These are phyloP conservation scores for Beauveria sp. DNA, from an alignment of 2,329 filamentous ascomycete species.

Conservation along the genomic window DNA sequence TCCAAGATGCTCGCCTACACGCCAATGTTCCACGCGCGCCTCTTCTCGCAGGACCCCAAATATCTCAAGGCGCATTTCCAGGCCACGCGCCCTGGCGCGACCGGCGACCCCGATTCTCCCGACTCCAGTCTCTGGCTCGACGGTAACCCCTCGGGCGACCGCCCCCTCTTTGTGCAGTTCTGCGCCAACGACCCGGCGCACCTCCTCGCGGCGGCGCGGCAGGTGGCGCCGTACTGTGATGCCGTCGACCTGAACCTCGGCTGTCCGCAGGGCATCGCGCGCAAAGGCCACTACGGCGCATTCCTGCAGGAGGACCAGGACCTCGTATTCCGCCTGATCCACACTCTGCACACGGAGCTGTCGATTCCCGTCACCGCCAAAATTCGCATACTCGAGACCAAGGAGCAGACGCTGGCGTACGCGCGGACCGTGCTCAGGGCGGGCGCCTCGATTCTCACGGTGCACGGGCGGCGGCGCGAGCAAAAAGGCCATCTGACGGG, in stretches of 20 bases:
- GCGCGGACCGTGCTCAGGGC: conserved; percentile 79
- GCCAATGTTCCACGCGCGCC: conserved; percentile 90
- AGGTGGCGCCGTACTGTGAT: conserved; percentile 82
- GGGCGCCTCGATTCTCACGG: conserved; percentile 86
- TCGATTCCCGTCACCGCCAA: conserved; percentile 87
- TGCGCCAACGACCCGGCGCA: conserved; percentile 83
- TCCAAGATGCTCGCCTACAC: conserved; percentile 75
- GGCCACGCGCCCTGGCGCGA: conserved; percentile 37
- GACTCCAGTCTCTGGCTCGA: conserved; percentile 56
- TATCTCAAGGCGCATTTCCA: conserved; percentile 81
- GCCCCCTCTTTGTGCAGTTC: conserved; percentile 93
- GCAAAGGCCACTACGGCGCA: conserved; percentile 83
- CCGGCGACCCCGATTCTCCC: conserved; percentile 5
- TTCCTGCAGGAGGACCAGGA: conserved; percentile 92
- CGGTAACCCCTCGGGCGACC: conserved; percentile 75
- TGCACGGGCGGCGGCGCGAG: conserved; percentile 81
- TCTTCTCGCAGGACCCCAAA: conserved; percentile 69
- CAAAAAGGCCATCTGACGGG: conserved; percentile 96
- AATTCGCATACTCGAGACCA: conserved; percentile 81
- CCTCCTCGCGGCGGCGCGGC: conserved; percentile 68
- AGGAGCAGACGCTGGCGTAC: conserved; percentile 80
- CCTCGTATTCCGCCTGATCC: conserved; percentile 74
- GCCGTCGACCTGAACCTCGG: conserved; percentile 93
- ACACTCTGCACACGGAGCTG: conserved; percentile 70
- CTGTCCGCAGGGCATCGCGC: conserved; percentile 92